phyloP scores from a whole-genome alignment of 2,329 filamentous ascomycete species.

The Capronia coronata region DNA sequence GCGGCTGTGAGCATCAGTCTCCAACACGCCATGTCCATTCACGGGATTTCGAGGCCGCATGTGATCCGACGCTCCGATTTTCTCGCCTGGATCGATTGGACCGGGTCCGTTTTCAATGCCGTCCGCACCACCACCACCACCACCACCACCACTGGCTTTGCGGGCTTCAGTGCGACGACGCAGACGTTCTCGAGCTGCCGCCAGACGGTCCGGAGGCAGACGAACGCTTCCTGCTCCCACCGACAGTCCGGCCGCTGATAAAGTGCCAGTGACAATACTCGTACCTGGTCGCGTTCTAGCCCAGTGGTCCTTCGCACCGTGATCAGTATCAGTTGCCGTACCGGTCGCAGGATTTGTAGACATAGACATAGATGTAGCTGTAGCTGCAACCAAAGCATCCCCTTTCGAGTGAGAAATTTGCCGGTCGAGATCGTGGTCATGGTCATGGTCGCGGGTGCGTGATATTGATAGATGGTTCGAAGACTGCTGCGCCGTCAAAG shows the following conservation, averaged over 20 bases:
- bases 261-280: not conserved
- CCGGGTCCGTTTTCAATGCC: not conserved
- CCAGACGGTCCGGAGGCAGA: conserved; percentile 15
- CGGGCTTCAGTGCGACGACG: conserved; percentile 13
- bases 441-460: not conserved
- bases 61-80: not conserved
- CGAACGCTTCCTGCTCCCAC: conserved; percentile 2
- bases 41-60: not conserved
- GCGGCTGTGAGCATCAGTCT: not conserved
- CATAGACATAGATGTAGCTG: too few relatives aligned
- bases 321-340: not conserved
- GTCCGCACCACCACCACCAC: not conserved
- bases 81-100: not conserved
- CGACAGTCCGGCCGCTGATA: not conserved
- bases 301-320: not conserved
- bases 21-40: not conserved
- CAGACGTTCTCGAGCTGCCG: conserved; percentile 22
- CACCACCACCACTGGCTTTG: conserved; percentile 2
- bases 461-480: not conserved
- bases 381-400: too few relatives aligned
- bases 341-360: too few relatives aligned
- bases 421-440: too few relatives aligned
- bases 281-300: too few relatives aligned
- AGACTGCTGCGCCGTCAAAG: not conserved
- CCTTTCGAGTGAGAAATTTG: too few relatives aligned